Base-by-base conservation (phyloP, 768 basidiomycete species). In the Serendipita sp. region DNA sequence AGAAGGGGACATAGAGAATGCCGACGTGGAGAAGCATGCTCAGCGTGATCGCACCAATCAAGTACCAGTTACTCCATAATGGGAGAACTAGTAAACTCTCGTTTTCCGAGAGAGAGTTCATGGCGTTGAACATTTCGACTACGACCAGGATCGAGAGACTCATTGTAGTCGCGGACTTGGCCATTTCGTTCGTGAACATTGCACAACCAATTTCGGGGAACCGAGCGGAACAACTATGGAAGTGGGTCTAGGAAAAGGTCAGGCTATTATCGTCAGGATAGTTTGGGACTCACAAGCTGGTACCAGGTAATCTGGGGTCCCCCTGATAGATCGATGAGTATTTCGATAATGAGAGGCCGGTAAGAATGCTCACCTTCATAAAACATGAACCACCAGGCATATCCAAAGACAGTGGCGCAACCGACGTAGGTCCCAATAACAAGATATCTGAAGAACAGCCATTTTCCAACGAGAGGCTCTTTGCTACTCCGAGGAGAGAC, bases 351-450 rank as follows among this genome's bases (percentile, higher is more conserved):
- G 6, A 40, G 6, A 40, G 40, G 13, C 13, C 6, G 13, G 13
- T 40, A 40, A 40, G 13, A 40, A 13, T 13, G 13, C 40, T 5
- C 13, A 52, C 81, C 87, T 15, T 80, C 70, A 73, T 97, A 97
- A 74, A 85, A 88, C 70, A 95, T 77, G 77, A 99, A 99, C 95
- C 95, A 98, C 95, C 95, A 99, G 0, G 92, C 95, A 71, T 99
- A 99, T 55, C 94, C 95, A 68, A 88, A 91, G 29, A 99, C 95
- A 29, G 95, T 98, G 3, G 92, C 94, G 64, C 83, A 83, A 34
- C 95, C 95, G 63, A 99, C 95, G 70, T 98, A 99, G 62, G 81
- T 80, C 10, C 95, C 95, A 65, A 99, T 83, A 63, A 97, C 81
- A 79, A 97, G 76, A 75, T 98, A 99, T 62, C 95, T 82, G 80